Percentiles rank a stretch among this genome's conserved stretches.
Evolutionary conservation across 371 early-diverging fungal genomes (phyloP).

Genomic region (Mortierella sp.): DNA sequence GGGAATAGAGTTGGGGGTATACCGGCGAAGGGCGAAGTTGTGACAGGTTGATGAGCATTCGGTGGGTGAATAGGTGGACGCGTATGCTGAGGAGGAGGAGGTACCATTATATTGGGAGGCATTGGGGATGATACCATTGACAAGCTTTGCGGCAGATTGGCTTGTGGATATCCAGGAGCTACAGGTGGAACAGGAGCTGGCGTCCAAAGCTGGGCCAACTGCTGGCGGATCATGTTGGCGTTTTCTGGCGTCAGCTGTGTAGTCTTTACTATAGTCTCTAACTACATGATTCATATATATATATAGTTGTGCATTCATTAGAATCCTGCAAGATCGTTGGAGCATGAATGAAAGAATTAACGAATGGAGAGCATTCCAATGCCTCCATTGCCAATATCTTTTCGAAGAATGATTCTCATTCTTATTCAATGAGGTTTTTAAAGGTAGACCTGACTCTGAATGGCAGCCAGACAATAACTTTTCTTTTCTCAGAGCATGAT

Average conservation of each 20-base stretch:
- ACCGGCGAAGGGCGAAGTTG: slow-evolving; percentile 7
- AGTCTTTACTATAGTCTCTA: slow-evolving; percentile 57
- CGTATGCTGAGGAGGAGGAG: slow-evolving; percentile 18
- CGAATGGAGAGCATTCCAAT: not conserved
- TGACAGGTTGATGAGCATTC: slow-evolving; percentile 10
- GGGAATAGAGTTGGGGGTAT: slow-evolving; percentile 17
- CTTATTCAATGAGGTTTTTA: slow-evolving; percentile 1
- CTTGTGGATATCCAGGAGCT: slow-evolving; percentile 32
- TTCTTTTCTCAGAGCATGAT: not conserved
- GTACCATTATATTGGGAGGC: slow-evolving; percentile 37
- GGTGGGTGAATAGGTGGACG: slow-evolving; percentile 15
- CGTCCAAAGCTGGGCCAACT: slow-evolving; percentile 57
- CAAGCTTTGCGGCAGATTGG: slow-evolving; percentile 13
- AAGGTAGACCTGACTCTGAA: not conserved
- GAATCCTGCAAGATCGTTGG: not conserved
- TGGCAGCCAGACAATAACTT: not conserved
- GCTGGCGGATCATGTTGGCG: slow-evolving; percentile 59
- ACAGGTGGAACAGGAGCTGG: slow-evolving; percentile 36
- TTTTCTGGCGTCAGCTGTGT: slow-evolving; percentile 56
- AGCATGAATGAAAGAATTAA: not conserved
- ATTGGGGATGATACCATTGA: slow-evolving; percentile 19
- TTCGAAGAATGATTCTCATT: not conserved
- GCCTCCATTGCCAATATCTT: not conserved
- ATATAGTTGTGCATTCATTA: slow-evolving; percentile 3
- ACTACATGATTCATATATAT: slow-evolving; percentile 22